Evolutionary conservation across 225 moss, liverwort and hornwort species (phyloP).

Genomic region (Antitrichia curtipendula): DNA sequence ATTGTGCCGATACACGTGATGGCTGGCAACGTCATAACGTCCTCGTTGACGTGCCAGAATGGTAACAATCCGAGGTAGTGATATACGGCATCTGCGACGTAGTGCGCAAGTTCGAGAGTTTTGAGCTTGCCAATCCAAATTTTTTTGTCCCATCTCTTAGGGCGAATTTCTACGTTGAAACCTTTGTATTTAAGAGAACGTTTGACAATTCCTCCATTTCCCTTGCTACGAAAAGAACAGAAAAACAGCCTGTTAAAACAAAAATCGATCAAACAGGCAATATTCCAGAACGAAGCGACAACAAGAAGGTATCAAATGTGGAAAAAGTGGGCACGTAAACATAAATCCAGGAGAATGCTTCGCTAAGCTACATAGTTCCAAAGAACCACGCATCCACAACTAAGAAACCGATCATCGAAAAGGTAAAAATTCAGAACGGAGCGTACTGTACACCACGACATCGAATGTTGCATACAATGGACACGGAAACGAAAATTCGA

Average conservation of each 20-base stretch:
- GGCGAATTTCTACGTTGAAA: neutral
- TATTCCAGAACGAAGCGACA: neutral
- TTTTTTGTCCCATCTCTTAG: fast-evolving
- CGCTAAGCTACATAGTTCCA: neutral
- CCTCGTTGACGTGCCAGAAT: neutral
- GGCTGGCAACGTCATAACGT: neutral
- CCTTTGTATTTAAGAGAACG: fast-evolving
- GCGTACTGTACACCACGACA: too few species aligned
- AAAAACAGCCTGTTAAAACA: neutral
- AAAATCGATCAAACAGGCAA: neutral
- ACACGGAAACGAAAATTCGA: neutral
- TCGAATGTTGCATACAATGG: neutral
- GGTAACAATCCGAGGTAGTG: neutral
- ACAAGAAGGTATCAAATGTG: neutral
- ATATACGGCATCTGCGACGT: neutral
- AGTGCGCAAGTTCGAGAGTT: neutral
- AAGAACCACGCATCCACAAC: neutral
- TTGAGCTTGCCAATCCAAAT: neutral
- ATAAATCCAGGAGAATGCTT: neutral
- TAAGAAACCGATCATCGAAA: neutral
- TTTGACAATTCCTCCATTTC: neutral
- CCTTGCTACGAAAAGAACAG: neutral
- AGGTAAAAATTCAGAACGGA: neutral
- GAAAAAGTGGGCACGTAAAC: neutral
- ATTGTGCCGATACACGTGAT: neutral